Conservation (phyloP, 306 rosid species). For the Prosopis cineraria region DNA sequence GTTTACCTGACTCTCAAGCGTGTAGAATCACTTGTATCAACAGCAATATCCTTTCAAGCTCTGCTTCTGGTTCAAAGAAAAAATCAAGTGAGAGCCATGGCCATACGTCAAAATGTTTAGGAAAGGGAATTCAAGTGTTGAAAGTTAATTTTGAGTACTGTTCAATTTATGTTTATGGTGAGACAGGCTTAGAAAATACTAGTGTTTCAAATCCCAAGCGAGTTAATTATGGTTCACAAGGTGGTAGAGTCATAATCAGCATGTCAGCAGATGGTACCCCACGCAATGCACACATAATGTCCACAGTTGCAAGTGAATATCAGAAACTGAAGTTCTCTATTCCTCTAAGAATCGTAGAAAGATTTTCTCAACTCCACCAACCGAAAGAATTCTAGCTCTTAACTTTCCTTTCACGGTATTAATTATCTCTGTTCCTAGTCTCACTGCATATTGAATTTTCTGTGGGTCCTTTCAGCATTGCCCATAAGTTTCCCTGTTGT, state of each 20-base stretch:
- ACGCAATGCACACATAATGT: conserved; percentile 69
- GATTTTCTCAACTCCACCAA: no score
- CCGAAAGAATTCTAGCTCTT: no score
- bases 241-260: conserved; percentile 72
- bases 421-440: no score
- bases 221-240: conserved; percentile 94
- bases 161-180: conserved; percentile 69
- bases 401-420: no score
- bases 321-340: conserved; percentile 63
- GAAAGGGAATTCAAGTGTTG: conserved; percentile 74
- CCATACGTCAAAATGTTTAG: conserved; percentile 62
- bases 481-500: no score
- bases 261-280: conserved; percentile 82
- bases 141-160: conserved; percentile 72
- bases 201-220: conserved; percentile 87
- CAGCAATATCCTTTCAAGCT: conserved; percentile 74
- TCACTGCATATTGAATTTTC: no score
- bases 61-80: conserved; percentile 64
- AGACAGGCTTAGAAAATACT: conserved; percentile 68
- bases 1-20: conserved; percentile 68
- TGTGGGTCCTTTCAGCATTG: no score
- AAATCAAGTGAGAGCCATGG: conserved; percentile 54
- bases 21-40: conserved; percentile 74
- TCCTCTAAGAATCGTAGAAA: no score
- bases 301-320: conserved; percentile 64